These are phyloP conservation scores for Pythium dissimile DNA, from an alignment of 352 stramenopile species.

Conservation along the genomic window DNA sequence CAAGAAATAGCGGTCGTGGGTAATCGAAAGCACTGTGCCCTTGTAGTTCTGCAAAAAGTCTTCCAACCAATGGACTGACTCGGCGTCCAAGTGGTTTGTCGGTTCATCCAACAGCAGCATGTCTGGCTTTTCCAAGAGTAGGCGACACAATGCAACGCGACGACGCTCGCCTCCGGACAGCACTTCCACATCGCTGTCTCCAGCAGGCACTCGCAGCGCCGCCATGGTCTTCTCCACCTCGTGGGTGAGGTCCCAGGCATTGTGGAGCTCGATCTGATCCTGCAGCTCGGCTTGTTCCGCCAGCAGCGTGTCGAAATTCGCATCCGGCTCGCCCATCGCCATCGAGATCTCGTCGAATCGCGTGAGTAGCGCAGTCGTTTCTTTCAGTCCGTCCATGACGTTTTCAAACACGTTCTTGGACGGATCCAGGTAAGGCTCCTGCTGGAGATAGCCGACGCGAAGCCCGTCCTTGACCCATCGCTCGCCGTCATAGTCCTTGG, in stretches of 20 bases:
- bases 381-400: slow-evolving; percentile 87
- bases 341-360: slow-evolving; percentile 87
- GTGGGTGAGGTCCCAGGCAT: slow-evolving; percentile 79
- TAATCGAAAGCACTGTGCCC: slow-evolving; percentile 97
- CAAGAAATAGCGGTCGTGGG: slow-evolving; percentile 98
- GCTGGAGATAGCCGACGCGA: slow-evolving; percentile 83
- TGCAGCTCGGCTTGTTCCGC: slow-evolving; percentile 85
- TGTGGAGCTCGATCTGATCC: slow-evolving; percentile 81
- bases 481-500: slow-evolving; percentile 82
- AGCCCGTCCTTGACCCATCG: slow-evolving; percentile 85
- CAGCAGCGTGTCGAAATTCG: slow-evolving; percentile 85
- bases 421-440: slow-evolving; percentile 84
- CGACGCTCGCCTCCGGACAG: slow-evolving; percentile 93
- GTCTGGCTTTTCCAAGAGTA: slow-evolving; percentile 96
- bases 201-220: slow-evolving; percentile 66
- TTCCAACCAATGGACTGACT: slow-evolving; percentile 97
- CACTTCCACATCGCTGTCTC: slow-evolving; percentile 61
- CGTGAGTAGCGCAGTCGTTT: slow-evolving; percentile 73
- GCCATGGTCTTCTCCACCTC: slow-evolving; percentile 85
- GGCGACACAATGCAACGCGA: slow-evolving; percentile 93
- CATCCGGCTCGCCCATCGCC: slow-evolving; percentile 88
- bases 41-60: slow-evolving; percentile 95
- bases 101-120: slow-evolving; percentile 98
- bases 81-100: slow-evolving; percentile 97
- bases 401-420: slow-evolving; percentile 88